Evolutionary conservation across 140 eudicot genomes (phyloP), one percentile per base, ranked within the genome.

Genomic region (Oenanthe javanica): DNA sequence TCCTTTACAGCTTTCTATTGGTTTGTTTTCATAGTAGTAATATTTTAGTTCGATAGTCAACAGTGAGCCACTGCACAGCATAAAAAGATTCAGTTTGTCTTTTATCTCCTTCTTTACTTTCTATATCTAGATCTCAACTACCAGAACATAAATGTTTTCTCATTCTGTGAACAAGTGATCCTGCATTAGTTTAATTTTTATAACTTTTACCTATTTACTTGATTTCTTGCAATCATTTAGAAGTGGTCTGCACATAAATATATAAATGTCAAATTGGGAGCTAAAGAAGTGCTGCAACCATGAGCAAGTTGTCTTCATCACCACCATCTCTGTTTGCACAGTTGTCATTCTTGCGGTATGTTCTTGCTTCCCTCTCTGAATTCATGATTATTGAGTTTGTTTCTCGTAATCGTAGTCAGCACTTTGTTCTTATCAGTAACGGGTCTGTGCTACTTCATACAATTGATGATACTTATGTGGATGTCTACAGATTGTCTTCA

Each of bases 331-430:
- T 42, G 88, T 91, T 72, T 91, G 94, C 79, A 71, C 91, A 31
- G 85, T 91, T 49, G 86, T 89, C 87, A 88, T 91, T 79, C 94
- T 91, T 67, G 92, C 97, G 88, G 97, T 89, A 81, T 48, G 63
- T 13, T 80, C 55, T 78, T 64, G 48, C 63, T 50, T 47, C 73
- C 63, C 76, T 80, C 63, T 83, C 67, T 81, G 70, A 42, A 8
- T 0, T 45, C 55, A 19, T 72, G 36, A 72, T 45, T 19, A 2
- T 16, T 72, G 38, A 5, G 38, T 45, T 72, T 45, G 55, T 27
- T 72, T 45, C 27, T 45, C 31, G 13, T 72, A 43, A 72, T 72
- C 36, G 16, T 18, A 57, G 5, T 40, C 36, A 31, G 36, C 36
- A 31, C 36, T 31, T 71, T 42, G 2, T 72, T 38, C 50, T 72